A percentile compares a stretch with the other conserved stretches of the same genome.
Conservation (phyloP, 2,329 filamentous ascomycete species). For the Xenosphaeropsis pyriputrescens region DNA sequence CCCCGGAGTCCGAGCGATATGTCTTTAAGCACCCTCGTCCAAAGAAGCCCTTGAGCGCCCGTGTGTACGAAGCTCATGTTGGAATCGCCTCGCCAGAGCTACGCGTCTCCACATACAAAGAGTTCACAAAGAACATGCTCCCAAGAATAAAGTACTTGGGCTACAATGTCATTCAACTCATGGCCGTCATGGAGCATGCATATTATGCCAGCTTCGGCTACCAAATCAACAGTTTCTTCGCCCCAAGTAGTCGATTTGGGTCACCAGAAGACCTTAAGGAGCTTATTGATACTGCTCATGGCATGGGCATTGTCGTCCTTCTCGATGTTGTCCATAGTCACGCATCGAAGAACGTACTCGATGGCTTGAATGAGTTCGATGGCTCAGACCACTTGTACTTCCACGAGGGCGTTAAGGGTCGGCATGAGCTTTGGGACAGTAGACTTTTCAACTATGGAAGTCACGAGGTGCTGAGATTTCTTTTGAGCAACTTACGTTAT, state of each 20-base stretch:
- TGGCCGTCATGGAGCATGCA: constrained; percentile 98
- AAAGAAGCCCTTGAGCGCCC: constrained; percentile 69
- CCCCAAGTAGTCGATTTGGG: constrained; percentile 89
- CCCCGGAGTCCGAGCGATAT: constrained; percentile 61
- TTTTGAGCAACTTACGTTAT: constrained; percentile 88
- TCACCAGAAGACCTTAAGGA: constrained; percentile 91
- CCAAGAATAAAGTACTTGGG: constrained; percentile 80
- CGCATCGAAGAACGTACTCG: constrained; percentile 91
- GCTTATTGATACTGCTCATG: constrained; percentile 86
- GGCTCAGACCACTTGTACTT: constrained; percentile 93
- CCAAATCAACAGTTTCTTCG: constrained; percentile 98
- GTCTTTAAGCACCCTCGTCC: constrained; percentile 72
- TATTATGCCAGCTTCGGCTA: constrained; percentile 99
- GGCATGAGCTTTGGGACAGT: constrained; percentile 91
- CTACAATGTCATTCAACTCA: constrained; percentile 96
- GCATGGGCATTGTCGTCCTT: constrained; percentile 78
- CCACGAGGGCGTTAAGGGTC: constrained; percentile 70
- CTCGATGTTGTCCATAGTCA: constrained; percentile 96
- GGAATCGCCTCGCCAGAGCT: constrained; percentile 89
- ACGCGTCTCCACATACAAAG: constrained; percentile 86
- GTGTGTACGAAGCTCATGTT: constrained; percentile 97
- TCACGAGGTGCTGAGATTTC: constrained; percentile 89
- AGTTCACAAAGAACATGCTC: constrained; percentile 87
- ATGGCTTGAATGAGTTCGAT: constrained; percentile 93
- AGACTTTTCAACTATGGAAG: constrained; percentile 93